phyloP scores from a whole-genome alignment of 345 rosid species.

The Rhodamnia argentea region DNA sequence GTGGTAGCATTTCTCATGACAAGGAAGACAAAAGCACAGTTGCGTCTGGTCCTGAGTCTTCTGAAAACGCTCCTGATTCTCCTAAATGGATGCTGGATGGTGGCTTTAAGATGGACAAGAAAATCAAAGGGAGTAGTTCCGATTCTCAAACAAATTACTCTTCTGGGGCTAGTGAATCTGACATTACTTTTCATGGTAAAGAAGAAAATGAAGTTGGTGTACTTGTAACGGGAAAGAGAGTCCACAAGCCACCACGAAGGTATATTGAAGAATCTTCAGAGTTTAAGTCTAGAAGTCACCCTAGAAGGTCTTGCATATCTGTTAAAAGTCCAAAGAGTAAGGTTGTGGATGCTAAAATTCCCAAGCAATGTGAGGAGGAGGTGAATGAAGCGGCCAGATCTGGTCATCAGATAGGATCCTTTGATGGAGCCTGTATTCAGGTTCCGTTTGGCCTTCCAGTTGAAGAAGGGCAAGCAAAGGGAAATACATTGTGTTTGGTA shows the following conservation, averaged over 20 bases:
- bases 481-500: neutral
- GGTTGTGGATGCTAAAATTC: neutral
- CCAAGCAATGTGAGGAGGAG: neutral
- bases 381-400: neutral
- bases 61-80: neutral
- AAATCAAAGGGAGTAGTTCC: neutral
- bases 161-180: neutral
- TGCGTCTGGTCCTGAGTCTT: neutral
- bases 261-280: slow-evolving; percentile 12
- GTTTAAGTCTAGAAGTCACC: neutral
- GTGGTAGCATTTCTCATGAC: neutral
- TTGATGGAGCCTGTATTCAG: slow-evolving; percentile 12
- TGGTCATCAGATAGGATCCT: slow-evolving; percentile 1
- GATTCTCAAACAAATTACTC: slow-evolving; percentile 1
- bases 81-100: neutral
- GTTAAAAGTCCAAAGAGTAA: slow-evolving; percentile 1
- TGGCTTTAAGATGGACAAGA: neutral
- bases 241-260: slow-evolving; percentile 9
- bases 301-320: neutral
- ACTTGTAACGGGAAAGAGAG: slow-evolving; percentile 6
- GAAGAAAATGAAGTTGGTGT: neutral
- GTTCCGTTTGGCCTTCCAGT: slow-evolving; percentile 17
- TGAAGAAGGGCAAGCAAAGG: slow-evolving; percentile 5
- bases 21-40: slow-evolving; percentile 3
- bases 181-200: neutral